phyloP scores from a whole-genome alignment of 495 filamentous ascomycete species.

The Aspergillus nidulans region DNA sequence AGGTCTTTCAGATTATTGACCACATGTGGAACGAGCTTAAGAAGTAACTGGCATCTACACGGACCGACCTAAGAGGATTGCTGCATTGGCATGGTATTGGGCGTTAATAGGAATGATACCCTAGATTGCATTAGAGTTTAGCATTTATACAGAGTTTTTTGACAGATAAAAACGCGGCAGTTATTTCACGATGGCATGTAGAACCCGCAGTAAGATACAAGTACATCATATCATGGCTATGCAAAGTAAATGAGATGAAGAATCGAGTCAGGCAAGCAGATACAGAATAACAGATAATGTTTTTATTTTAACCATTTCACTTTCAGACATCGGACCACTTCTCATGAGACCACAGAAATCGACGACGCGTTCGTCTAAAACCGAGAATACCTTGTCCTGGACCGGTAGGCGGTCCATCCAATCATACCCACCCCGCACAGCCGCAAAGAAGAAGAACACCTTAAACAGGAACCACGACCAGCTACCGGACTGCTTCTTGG shows the following conservation, averaged over 20 bases:
- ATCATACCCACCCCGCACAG: slow-evolving; percentile 70
- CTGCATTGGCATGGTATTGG: not conserved
- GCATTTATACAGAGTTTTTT: not conserved
- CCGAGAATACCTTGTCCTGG: slow-evolving; percentile 66
- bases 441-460: slow-evolving; percentile 68
- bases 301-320: slow-evolving; percentile 3
- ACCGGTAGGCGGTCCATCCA: slow-evolving; percentile 78
- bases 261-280: not conserved
- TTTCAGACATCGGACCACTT: not conserved
- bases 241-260: slow-evolving; percentile 14
- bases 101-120: not conserved
- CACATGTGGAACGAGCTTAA: slow-evolving; percentile 63
- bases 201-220: slow-evolving; percentile 14
- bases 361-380: slow-evolving; percentile 49
- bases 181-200: slow-evolving; percentile 7
- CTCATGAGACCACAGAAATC: not conserved
- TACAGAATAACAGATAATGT: not conserved
- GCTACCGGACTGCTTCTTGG: slow-evolving; percentile 50
- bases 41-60: slow-evolving; percentile 20
- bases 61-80: not conserved
- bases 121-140: not conserved
- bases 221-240: slow-evolving; percentile 18
- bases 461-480: slow-evolving; percentile 95
- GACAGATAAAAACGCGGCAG: not conserved
- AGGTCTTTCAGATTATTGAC: slow-evolving; percentile 90